Percentiles rank a stretch among this genome's conserved stretches.
These are phyloP conservation scores for Trichoderma koningiopsis DNA, from an alignment of 2,329 filamentous ascomycete genomes.

Conservation along the genomic window DNA sequence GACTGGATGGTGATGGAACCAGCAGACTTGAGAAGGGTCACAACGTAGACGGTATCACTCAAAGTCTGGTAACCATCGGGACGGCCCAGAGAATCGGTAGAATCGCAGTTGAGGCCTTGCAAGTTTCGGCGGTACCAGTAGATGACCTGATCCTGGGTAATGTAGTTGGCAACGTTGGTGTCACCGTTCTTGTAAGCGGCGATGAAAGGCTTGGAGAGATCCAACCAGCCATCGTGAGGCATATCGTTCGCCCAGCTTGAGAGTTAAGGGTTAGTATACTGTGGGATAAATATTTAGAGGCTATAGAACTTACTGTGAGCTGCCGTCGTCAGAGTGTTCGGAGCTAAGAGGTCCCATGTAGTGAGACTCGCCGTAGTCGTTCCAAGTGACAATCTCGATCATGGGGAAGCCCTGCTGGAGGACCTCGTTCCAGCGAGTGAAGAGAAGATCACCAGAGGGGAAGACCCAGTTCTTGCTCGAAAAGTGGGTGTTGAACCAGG, in stretches of 20 bases:
- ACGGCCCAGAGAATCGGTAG: conserved; percentile 55
- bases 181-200: conserved; percentile 53
- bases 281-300: too few relatives aligned
- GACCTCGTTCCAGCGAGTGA: conserved; percentile 57
- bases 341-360: conserved; percentile 54
- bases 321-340: conserved; percentile 44
- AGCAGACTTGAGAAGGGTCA: conserved; percentile 50
- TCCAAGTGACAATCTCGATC: conserved; percentile 35
- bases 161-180: conserved; percentile 43
- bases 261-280: conserved; percentile 28
- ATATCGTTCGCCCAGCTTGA: conserved; percentile 54
- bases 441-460: conserved; percentile 60
- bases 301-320: too few relatives aligned
- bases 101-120: conserved; percentile 50
- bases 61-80: conserved; percentile 54
- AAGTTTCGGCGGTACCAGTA: conserved; percentile 60
- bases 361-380: conserved; percentile 58
- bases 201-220: conserved; percentile 57
- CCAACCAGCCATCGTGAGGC: conserved; percentile 54
- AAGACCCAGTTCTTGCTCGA: conserved; percentile 56
- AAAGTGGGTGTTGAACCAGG: conserved; percentile 53
- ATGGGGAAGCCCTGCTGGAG: conserved; percentile 49
- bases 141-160: conserved; percentile 51
- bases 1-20: conserved; percentile 50
- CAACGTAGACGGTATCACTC: conserved; percentile 54